A percentile compares a stretch with the other conserved stretches of the same genome.
These are phyloP conservation scores for Leishmania gerbilli DNA, from an alignment of 208 protist species.

Conservation along the genomic window DNA sequence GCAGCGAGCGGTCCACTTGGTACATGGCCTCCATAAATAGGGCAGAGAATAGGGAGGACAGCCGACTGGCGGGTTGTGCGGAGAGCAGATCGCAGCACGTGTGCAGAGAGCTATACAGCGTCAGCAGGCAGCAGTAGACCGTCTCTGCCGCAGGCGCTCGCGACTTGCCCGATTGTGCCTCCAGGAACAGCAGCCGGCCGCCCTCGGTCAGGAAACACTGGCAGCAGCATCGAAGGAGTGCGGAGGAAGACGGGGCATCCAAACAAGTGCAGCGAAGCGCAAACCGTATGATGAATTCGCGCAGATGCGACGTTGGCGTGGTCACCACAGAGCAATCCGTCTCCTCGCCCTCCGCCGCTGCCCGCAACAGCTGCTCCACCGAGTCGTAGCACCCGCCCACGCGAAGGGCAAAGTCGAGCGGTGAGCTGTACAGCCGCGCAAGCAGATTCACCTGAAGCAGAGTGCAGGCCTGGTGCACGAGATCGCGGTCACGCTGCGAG, in stretches of 20 bases:
- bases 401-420: constrained; percentile 11
- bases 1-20: constrained; percentile 61
- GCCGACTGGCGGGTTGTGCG: constrained; percentile 19
- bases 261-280: constrained; percentile 25
- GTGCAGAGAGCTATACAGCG: constrained; percentile 66
- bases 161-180: constrained; percentile 42
- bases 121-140: constrained; percentile 60
- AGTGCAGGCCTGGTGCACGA: constrained; percentile 37
- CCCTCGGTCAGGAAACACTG: constrained; percentile 72
- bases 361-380: constrained; percentile 18
- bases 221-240: constrained; percentile 59
- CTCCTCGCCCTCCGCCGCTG: constrained; percentile 8
- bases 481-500: constrained; percentile 21
- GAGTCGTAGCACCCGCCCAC: constrained; percentile 24
- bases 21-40: constrained; percentile 74
- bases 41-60: constrained; percentile 66
- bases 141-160: constrained; percentile 47
- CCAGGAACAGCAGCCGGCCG: constrained; percentile 55
- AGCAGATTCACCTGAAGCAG: constrained; percentile 78
- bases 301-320: not conserved
- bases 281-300: constrained; percentile 16
- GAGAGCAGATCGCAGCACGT: constrained; percentile 45
- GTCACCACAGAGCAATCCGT: constrained; percentile 15
- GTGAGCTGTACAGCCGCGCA: constrained; percentile 32
- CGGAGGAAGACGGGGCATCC: constrained; percentile 10